Percentiles rank a stretch among this genome's conserved stretches.
Conservation (phyloP, 83 land plant species). For the Larix sibirica region DNA sequence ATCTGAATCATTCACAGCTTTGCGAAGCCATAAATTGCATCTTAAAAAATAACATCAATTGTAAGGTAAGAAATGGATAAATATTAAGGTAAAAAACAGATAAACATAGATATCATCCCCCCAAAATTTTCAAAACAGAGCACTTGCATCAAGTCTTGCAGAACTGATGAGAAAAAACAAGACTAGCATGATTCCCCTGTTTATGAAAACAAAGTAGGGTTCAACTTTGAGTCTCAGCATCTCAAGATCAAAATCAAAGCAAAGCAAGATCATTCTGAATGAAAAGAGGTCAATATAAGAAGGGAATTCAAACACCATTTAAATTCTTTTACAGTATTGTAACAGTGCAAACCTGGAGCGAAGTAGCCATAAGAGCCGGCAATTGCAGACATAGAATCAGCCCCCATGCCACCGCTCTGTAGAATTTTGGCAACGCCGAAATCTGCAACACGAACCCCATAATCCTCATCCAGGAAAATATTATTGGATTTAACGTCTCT, state of each 20-base stretch:
- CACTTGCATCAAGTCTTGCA: neutral
- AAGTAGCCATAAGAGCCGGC: conserved; percentile 83
- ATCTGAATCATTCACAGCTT: too few species aligned
- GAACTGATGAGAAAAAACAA: neutral
- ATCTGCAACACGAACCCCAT: conserved; percentile 58
- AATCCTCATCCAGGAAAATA: conserved; percentile 59
- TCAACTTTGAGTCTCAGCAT: neutral
- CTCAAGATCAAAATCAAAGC: neutral
- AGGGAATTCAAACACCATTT: neutral
- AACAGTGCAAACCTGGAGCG: conserved; percentile 62
- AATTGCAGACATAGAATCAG: conserved; percentile 45
- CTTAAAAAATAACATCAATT: too few species aligned
- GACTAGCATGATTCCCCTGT: too few species aligned
- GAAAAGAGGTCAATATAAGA: neutral
- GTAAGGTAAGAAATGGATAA: too few species aligned
- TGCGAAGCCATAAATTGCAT: too few species aligned
- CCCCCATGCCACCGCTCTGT: conserved; percentile 22
- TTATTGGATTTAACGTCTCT: conserved; percentile 78
- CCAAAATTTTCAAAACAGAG: too few species aligned
- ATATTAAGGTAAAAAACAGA: too few species aligned
- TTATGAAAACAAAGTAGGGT: neutral
- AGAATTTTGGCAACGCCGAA: conserved; percentile 68
- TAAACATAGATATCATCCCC: too few species aligned
- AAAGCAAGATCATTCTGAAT: neutral
- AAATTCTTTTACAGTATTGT: neutral